Conservation (phyloP, 352 stramenopile genomes). For the Phytophthora vignae region DNA sequence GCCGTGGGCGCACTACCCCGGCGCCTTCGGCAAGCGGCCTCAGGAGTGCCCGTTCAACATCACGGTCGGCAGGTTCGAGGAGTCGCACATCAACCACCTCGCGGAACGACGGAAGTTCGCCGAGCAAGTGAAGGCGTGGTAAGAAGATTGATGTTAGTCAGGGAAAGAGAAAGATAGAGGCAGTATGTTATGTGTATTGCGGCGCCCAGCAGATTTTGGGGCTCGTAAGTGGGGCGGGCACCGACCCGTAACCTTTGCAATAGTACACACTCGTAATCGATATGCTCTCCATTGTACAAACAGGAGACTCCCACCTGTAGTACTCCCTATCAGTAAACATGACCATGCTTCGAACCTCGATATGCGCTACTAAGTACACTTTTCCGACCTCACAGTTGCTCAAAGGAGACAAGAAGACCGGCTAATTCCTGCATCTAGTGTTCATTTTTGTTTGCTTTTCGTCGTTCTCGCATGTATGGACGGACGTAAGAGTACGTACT, state of each 20-base stretch:
- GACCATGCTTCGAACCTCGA: no score
- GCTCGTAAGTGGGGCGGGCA: no score
- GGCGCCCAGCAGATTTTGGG: background rate
- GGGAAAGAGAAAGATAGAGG: constrained; percentile 13
- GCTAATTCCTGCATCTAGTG: no score
- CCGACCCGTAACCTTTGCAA: background rate
- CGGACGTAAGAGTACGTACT: background rate
- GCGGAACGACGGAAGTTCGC: constrained; percentile 44
- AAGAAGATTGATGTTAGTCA: constrained; percentile 1
- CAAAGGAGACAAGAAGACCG: no score
- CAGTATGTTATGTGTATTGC: background rate
- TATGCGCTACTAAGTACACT: no score
- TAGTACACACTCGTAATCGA: background rate
- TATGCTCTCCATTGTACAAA: no score
- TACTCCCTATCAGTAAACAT: no score
- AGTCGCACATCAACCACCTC: constrained; percentile 41
- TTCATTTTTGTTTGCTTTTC: background rate
- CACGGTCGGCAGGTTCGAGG: constrained; percentile 34
- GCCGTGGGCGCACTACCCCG: constrained; percentile 45
- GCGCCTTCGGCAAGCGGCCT: constrained; percentile 40
- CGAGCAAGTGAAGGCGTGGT: constrained; percentile 41
- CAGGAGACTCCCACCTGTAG: no score
- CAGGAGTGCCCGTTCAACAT: constrained; percentile 61
- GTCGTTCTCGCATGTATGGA: background rate
- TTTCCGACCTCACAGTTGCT: no score